Percentiles rank a stretch among this genome's conserved stretches.
phyloP scores from a whole-genome alignment of 2,329 filamentous ascomycete species.

The Neophaeococcomyces mojaviensis region DNA sequence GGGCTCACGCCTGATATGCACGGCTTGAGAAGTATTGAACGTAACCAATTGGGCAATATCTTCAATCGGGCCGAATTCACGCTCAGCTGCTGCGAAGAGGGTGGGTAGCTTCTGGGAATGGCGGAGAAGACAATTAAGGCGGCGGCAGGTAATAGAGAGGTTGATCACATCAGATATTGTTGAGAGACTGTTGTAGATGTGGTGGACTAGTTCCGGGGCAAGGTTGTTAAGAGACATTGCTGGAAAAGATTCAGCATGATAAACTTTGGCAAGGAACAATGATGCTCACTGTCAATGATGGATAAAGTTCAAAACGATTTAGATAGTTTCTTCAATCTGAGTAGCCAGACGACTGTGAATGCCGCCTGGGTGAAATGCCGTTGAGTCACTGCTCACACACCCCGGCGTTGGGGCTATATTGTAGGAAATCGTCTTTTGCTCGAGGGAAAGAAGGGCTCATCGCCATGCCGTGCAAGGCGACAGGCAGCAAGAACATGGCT shows the following conservation, averaged over 20 bases:
- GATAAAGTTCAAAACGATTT: conserved; percentile 5
- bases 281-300: too few relatives aligned
- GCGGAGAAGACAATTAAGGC: conserved; percentile 46
- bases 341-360: conserved; percentile 12
- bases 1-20: conserved; percentile 46
- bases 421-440: conserved; percentile 15
- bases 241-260: not conserved
- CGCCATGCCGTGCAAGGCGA: too few relatives aligned
- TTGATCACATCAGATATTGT: conserved; percentile 47
- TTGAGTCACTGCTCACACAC: conserved; percentile 38
- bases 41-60: conserved; percentile 55
- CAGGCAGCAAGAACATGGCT: too few relatives aligned
- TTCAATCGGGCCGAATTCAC: conserved; percentile 50
- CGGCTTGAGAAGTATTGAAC: conserved; percentile 52
- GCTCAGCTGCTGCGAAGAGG: conserved; percentile 46
- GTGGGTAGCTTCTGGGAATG: conserved; percentile 49
- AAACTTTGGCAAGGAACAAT: too few relatives aligned
- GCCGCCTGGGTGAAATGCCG: conserved; percentile 23
- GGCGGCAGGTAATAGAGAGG: conserved; percentile 48
- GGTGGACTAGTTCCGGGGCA: conserved; percentile 51
- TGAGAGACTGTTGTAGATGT: conserved; percentile 48
- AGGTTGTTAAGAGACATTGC: conserved; percentile 49
- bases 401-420: conserved; percentile 50
- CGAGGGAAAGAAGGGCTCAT: too few relatives aligned
- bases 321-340: not conserved